Evolutionary conservation across 768 basidiomycete genomes (phyloP), one percentile per base, ranked within the genome.

Genomic region (Termitomyces bulborhizus): DNA sequence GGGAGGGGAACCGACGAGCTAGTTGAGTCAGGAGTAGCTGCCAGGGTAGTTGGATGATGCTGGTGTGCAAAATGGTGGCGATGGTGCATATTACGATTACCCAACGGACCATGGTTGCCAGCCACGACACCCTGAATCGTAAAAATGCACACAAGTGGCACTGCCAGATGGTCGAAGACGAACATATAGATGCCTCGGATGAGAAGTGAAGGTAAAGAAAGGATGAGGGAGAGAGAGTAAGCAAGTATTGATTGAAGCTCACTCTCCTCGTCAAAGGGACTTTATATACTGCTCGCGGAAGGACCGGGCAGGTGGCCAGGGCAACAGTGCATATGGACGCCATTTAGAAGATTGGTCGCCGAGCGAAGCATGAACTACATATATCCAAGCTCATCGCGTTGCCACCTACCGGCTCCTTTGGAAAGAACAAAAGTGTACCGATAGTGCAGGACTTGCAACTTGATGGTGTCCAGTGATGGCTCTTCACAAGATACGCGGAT

Each of bases 401-500:
- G 47, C 49, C 53, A 54, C 27, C 32, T n/a, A 13, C n/a, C 37
- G 36, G 42, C 51, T 53, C 36, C 42, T 53, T 34, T 18, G 34
- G 34, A 55, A 24, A 26, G 34, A 29, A 55, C 48, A 51, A 46
- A 44, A 27, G 24, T 27, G 29, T 27, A 26, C 11, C 42, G 36
- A 45, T 31, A 29, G 46, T 52, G 52, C 32, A 47, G 51, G 34
- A 16, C 24, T 41, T 49, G 51, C 24, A 29, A 46, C 13, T 52
- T 21, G n/a, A n/a, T 24, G 53, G 32, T 27, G 34, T 45, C 45
- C 34, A 34, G 37, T 47, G 55, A 39, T 37, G 34, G 8, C 31
- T 32, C 40, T 43, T 44, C 21, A 34, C 55, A 53, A 60, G 62
- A 65, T 68, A 65, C 66, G 66, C 64, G 67, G 68, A 63, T 56